Percentiles rank a stretch among this genome's conserved stretches.
Evolutionary conservation across 306 rosid genomes (phyloP).

Genomic region (Chamaecrista fasciculata): DNA sequence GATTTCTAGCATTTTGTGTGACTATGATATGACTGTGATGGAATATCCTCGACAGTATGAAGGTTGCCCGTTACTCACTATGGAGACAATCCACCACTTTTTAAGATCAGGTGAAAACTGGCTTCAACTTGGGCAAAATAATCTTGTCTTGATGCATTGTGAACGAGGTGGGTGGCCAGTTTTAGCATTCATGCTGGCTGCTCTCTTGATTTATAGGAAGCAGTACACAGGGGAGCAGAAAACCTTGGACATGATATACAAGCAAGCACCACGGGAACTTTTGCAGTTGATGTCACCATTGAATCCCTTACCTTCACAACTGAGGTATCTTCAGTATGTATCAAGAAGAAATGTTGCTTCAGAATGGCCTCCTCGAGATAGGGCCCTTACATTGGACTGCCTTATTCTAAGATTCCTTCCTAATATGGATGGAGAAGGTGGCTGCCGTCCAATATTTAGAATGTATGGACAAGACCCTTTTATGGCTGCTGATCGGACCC

Average conservation of each 20-base stretch:
- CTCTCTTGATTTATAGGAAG: conserved; percentile 87
- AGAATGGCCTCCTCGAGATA: conserved; percentile 91
- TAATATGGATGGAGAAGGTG: conserved; percentile 77
- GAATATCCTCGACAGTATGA: conserved; percentile 94
- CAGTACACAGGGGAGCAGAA: conserved; percentile 79
- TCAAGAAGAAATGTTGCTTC: conserved; percentile 89
- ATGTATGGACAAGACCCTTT: conserved; percentile 95
- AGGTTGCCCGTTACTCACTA: conserved; percentile 91
- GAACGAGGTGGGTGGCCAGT: conserved; percentile 96
- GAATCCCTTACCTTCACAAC: conserved; percentile 91
- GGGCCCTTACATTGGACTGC: conserved; percentile 90
- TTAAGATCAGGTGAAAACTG: conserved; percentile 93
- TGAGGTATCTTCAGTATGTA: conserved; percentile 92
- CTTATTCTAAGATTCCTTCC: conserved; percentile 79
- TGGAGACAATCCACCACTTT: conserved; percentile 96
- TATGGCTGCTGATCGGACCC: conserved; percentile 77
- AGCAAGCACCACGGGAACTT: conserved; percentile 88
- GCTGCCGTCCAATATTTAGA: conserved; percentile 92
- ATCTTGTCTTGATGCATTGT: conserved; percentile 87
- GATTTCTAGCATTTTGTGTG: conserved; percentile 58
- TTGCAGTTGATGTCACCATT: conserved; percentile 88
- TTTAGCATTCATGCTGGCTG: conserved; percentile 90
- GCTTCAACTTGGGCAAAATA: conserved; percentile 83
- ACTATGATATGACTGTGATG: conserved; percentile 89
- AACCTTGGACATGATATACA: conserved; percentile 89